Evolutionary conservation across 371 early-diverging fungal genomes (phyloP).

Genomic region (Mortierella sp.): DNA sequence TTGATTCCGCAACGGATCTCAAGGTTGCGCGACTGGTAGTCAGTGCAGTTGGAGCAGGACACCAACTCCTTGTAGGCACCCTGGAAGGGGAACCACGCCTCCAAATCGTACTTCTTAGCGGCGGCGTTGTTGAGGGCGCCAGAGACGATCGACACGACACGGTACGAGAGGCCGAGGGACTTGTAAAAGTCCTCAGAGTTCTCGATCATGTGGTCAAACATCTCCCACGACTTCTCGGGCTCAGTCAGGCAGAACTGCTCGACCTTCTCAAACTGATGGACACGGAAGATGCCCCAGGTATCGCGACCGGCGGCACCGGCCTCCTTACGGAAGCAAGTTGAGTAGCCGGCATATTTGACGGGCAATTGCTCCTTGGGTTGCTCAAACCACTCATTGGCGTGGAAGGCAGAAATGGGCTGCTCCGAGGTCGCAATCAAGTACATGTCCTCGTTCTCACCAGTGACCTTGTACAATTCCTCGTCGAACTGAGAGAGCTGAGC

Average conservation of each 20-base stretch:
- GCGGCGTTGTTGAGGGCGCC: conserved; percentile 99
- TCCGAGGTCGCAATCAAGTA: conserved; percentile 99
- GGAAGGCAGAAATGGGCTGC: conserved; percentile 99
- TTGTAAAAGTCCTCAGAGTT: conserved; percentile 98
- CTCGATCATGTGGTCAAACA: conserved; percentile 97
- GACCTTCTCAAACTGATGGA: conserved; percentile 99
- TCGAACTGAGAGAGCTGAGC: conserved; percentile 99
- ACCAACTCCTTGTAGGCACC: conserved; percentile 99
- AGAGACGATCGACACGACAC: conserved; percentile 95
- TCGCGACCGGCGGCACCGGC: conserved; percentile 99
- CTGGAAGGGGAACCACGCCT: conserved; percentile 99
- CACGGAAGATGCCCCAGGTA: conserved; percentile 99
- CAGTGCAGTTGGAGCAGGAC: conserved; percentile 99
- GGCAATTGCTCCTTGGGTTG: conserved; percentile 93
- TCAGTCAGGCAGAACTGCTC: conserved; percentile 99
- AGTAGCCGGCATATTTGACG: conserved; percentile 97
- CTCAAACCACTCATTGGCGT: conserved; percentile 97
- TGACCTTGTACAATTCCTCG: conserved; percentile 98
- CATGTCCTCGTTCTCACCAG: conserved; percentile 92
- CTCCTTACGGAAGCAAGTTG: conserved; percentile 99
- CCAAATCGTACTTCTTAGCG: conserved; percentile 99
- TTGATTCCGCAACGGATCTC: conserved; percentile 98
- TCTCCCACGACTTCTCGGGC: conserved; percentile 98
- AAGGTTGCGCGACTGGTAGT: conserved; percentile 95
- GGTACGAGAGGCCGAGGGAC: conserved; percentile 94